Base-by-base conservation (phyloP, 1,139 yeast species). In the Blastobotrys buckinghamii region DNA sequence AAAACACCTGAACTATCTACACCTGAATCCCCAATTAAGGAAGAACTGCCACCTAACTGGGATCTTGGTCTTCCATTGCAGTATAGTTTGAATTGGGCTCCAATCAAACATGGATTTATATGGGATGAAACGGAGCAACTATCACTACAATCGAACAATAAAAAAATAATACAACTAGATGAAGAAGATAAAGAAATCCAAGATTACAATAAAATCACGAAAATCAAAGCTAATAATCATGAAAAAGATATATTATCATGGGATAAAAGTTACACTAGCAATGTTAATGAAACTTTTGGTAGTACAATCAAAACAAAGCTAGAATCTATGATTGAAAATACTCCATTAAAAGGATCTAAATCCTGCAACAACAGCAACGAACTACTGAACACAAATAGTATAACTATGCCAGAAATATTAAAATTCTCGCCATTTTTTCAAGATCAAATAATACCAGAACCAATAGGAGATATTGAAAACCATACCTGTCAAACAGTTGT, bases 351-450 rank as follows among this genome's bases (percentile, higher is more conserved):
- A n/a, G n/a, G n/a, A n/a, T n/a, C n/a, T n/a, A n/a, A n/a, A n/a
- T n/a, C n/a, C n/a, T n/a, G n/a, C n/a, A n/a, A n/a, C n/a, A n/a
- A n/a, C n/a, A n/a, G n/a, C n/a, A n/a, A n/a, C n/a, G n/a, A n/a
- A n/a, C n/a, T n/a, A n/a, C n/a, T n/a, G n/a, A n/a, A n/a, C n/a
- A n/a, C n/a, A n/a, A 24, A 24, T 15, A 19, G 13, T 13, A 24
- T n/a, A 2, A 15, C 2, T n/a, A 19, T 38, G 7, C 41, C 41
- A 16, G 41, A 38, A 15, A 10, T 38, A 8, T 16, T 38, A 17
- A 38, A 22, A 19, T 38, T 38, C 19, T 38, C 41, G 4, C 41
- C n/a, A 19, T 38, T 38, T 38, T 38, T 38, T 19, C 26, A 12
- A 17, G 41, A 38, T 12, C 30, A 17, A 19, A 4, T 7, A 7